These are phyloP conservation scores for Mimosa bimucronata DNA, from an alignment of 306 rosid genomes.

Conservation along the genomic window DNA sequence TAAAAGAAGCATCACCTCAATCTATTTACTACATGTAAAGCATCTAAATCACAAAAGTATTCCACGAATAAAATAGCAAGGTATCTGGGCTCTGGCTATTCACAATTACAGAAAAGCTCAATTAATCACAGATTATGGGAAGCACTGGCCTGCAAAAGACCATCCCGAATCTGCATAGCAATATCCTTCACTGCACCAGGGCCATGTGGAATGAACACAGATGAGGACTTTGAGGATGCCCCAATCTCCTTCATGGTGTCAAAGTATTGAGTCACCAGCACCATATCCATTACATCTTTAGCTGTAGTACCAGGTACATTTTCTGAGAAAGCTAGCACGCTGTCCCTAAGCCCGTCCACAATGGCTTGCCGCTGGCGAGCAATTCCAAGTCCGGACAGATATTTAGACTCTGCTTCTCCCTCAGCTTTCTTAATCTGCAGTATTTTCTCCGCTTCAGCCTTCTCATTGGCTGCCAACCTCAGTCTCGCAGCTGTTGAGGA, in stretches of 20 bases:
- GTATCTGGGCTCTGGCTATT: constrained; percentile 10
- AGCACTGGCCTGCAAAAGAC: constrained; percentile 63
- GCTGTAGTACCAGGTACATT: constrained; percentile 70
- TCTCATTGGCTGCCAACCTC: constrained; percentile 73
- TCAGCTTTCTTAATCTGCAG: constrained; percentile 77
- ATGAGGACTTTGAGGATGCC: constrained; percentile 70
- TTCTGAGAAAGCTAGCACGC: constrained; percentile 69
- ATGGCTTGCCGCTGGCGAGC: constrained; percentile 83
- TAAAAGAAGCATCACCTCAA: not conserved
- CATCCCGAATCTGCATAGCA: constrained; percentile 70
- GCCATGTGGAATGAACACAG: constrained; percentile 80
- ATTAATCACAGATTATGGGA: not conserved
- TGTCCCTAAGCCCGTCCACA: constrained; percentile 75
- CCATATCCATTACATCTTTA: constrained; percentile 82
- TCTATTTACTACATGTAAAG: not conserved
- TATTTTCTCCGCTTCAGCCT: constrained; percentile 78
- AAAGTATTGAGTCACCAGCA: constrained; percentile 75
- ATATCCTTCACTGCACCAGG: constrained; percentile 76
- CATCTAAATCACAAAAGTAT: constrained; percentile 12
- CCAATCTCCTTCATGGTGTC: constrained; percentile 85
- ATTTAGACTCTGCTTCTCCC: constrained; percentile 78
- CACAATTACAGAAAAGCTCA: constrained; percentile 21
- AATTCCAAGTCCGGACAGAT: constrained; percentile 73
- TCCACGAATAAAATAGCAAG: not conserved
- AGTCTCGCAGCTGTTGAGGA: constrained; percentile 59